These are phyloP conservation scores for Laguncularia racemosa DNA, from an alignment of 345 rosid species.

Conservation along the genomic window DNA sequence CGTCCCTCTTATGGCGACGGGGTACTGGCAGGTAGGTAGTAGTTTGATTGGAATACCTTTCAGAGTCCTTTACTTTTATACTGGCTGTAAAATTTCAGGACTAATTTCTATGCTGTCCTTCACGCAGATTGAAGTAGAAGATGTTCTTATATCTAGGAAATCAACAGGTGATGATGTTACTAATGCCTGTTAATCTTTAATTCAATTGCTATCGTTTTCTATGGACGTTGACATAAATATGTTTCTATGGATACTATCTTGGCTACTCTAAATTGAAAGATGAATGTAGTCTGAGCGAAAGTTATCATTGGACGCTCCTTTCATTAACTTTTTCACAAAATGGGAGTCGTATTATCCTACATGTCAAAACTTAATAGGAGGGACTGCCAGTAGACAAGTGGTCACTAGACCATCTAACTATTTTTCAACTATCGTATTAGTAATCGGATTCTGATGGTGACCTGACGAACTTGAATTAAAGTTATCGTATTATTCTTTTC, in stretches of 20 bases:
- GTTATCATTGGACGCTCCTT: no score
- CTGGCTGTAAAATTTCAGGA: background rate
- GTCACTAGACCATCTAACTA: no score
- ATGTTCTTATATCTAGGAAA: constrained; percentile 25
- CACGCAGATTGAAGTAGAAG: constrained; percentile 41
- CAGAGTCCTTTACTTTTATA: background rate
- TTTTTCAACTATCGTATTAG: no score
- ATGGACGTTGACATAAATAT: background rate
- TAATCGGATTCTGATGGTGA: no score
- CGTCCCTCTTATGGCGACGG: constrained; percentile 29
- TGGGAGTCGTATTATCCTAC: no score
- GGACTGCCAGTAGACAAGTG: no score
- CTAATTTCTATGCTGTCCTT: constrained; percentile 1
- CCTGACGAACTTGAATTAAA: no score
- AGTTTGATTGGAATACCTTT: background rate
- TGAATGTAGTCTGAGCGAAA: background rate
- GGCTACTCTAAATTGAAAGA: background rate
- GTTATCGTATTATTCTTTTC: no score
- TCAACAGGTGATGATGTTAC: constrained; percentile 35
- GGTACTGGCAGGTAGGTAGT: constrained; percentile 50
- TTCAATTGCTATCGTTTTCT: background rate
- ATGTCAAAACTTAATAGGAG: no score
- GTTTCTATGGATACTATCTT: background rate
- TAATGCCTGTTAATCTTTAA: background rate
- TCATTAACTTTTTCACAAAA: no score